These are phyloP conservation scores for Eucalyptus guilfoylei DNA, from an alignment of 345 rosid species.

Conservation along the genomic window DNA sequence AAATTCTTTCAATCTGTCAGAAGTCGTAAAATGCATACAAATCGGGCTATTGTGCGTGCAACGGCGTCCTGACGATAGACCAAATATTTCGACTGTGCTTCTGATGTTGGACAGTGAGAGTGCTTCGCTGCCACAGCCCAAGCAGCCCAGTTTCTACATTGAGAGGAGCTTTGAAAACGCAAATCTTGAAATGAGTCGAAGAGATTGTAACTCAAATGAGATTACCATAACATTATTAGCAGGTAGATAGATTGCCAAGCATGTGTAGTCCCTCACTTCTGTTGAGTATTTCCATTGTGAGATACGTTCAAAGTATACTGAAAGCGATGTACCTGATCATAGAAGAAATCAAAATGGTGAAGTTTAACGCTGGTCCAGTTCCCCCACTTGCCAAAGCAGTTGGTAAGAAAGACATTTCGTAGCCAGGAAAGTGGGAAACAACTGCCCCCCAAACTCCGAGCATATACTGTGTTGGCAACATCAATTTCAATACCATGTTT, in stretches of 20 bases:
- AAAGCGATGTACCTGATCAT: neutral
- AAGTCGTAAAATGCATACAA: conserved; percentile 20
- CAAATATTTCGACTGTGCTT: neutral
- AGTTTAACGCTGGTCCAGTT: neutral
- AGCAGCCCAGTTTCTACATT: neutral
- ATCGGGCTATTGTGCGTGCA: conserved; percentile 30
- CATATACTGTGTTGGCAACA: neutral
- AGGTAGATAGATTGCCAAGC: neutral
- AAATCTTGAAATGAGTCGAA: neutral
- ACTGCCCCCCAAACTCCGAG: neutral
- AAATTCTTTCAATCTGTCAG: neutral
- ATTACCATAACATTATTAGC: neutral
- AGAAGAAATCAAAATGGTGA: neutral
- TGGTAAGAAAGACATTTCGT: no score
- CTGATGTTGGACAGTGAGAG: neutral
- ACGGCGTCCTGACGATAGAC: conserved; percentile 17
- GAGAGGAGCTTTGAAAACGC: neutral
- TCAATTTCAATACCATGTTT: neutral
- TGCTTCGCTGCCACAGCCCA: neutral
- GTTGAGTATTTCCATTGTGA: neutral
- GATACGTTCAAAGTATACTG: neutral
- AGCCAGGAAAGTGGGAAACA: no score
- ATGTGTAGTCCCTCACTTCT: neutral
- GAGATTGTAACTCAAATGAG: neutral
- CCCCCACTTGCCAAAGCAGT: no score